phyloP scores from a whole-genome alignment of 352 stramenopile genomes.

The Blastocystis sp. region DNA sequence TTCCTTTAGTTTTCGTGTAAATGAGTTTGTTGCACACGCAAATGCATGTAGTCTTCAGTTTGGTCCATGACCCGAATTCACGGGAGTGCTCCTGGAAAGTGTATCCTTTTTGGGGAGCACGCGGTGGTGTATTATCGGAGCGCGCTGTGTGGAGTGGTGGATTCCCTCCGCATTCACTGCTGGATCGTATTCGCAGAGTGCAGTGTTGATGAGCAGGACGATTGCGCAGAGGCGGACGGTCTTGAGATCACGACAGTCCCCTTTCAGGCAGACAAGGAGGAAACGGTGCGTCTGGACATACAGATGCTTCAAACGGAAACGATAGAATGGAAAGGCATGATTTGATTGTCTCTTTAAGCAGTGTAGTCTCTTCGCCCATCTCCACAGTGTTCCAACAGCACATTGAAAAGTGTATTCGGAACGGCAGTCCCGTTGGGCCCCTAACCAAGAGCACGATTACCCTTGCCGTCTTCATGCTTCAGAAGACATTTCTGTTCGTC shows the following conservation, averaged over 20 bases:
- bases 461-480: too few species aligned
- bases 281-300: background rate
- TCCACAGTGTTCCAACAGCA: background rate
- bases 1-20: background rate
- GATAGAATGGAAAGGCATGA: background rate
- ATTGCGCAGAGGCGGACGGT: background rate
- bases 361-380: background rate
- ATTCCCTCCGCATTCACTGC: slow-evolving; percentile 10
- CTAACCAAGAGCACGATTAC: too few species aligned
- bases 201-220: background rate
- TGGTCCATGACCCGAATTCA: background rate
- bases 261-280: background rate
- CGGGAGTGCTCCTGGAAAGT: slow-evolving; percentile 78
- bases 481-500: too few species aligned
- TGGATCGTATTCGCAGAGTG: background rate
- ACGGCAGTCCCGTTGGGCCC: too few species aligned
- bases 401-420: background rate
- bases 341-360: slow-evolving; percentile 14
- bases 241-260: background rate
- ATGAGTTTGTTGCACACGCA: background rate
- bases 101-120: slow-evolving; percentile 85
- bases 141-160: slow-evolving; percentile 18
- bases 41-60: too few species aligned
- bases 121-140: slow-evolving; percentile 80
- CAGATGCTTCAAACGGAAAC: background rate